These are phyloP conservation scores for Dryas octopetala DNA, from an alignment of 306 rosid genomes.

Conservation along the genomic window DNA sequence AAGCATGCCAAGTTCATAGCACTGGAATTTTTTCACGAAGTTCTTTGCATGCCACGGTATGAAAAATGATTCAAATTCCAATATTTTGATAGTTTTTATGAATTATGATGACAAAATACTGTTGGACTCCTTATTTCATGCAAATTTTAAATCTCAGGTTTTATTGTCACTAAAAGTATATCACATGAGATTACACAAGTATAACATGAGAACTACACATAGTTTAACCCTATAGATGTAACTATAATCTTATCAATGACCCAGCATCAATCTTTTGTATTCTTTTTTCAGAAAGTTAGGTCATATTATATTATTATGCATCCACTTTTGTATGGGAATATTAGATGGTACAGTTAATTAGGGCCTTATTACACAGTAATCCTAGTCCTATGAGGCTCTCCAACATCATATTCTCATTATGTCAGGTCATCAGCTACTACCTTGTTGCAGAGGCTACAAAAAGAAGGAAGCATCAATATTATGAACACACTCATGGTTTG, in stretches of 20 bases:
- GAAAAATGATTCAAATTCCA: conserved; percentile 12
- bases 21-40: conserved; percentile 70
- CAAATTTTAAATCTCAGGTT: background rate
- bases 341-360: background rate
- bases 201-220: background rate
- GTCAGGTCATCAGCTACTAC: conserved; percentile 61
- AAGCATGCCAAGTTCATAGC: conserved; percentile 52
- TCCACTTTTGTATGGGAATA: background rate
- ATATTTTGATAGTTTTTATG: background rate
- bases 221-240: background rate
- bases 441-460: conserved; percentile 56
- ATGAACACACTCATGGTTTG: conserved; percentile 57
- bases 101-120: background rate
- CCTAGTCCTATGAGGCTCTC: background rate
- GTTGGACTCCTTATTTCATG: background rate
- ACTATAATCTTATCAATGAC: background rate
- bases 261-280: background rate
- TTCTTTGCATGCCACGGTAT: conserved; percentile 72
- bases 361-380: background rate
- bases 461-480: conserved; percentile 50
- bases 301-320: background rate
- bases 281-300: background rate
- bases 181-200: background rate
- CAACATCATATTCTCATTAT: background rate
- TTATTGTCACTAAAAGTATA: background rate